Evolutionary conservation across 2,329 filamentous ascomycete genomes (phyloP), one percentile per base, ranked within the genome.

Genomic region (Aspergillus pseudoviridinutans): DNA sequence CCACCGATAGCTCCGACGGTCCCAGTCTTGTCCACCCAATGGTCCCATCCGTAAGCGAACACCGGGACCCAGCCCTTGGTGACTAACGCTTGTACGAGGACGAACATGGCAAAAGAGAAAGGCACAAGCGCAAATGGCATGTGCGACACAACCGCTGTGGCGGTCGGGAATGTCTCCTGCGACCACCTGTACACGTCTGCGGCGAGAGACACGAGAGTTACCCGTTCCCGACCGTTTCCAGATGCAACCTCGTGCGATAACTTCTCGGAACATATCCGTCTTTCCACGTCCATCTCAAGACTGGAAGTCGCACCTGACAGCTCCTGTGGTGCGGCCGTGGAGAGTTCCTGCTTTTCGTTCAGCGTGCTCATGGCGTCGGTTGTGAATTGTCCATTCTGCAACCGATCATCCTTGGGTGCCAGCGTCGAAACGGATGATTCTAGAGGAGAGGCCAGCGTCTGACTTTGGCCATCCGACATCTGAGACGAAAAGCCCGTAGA

Each of bases 41-140:
- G 84, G 57, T 89, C 82, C 88, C 88, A 91, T 1, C 87, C 88
- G 52, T 88, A 79, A 0, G 87, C 88, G 63, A 91, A 91, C 0
- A 90, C 86, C 0, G 82, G 81, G 0, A 91, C 84, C 88, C 88
- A 91, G 10, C 88, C 88, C 61, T 88, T 90, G 0, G 85, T 89
- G 0, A 89, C 87, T 1, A 91, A 73, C 0, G 82, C 87, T 66
- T 91, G 87, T 0, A 91, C 88, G 0, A 91, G 80, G 9, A 91
- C 80, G 60, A 91, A 91, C 88, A 91, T 91, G 59, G 82, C 79
- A 56, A 91, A 85, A 0, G 87, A 85, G 64, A 91, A 91, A 0
- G 88, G 88, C 0, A 91, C 79, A 0, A 91, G 80, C 0, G 86
- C 81, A 54, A 88, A 83, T 0, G 88, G 88, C 1, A 91, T 76